phyloP scores from a whole-genome alignment of 768 basidiomycete genomes.

The Boletus sp. region DNA sequence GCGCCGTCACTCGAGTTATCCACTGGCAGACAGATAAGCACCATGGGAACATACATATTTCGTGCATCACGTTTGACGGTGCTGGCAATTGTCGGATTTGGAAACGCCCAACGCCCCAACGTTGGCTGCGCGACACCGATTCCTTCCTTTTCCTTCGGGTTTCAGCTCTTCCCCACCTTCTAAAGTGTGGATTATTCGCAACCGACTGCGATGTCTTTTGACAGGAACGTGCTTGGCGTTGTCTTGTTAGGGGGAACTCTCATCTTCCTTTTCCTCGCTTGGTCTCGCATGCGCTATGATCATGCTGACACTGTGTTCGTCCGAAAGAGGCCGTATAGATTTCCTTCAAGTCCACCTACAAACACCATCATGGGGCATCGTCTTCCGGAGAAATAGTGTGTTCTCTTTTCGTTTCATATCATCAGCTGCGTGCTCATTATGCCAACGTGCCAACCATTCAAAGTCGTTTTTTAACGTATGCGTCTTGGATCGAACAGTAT shows the following conservation, averaged over 20 bases:
- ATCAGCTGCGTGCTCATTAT: background rate
- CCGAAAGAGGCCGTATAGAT: background rate
- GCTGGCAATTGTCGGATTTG: too few relatives aligned
- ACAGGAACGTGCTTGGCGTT: background rate
- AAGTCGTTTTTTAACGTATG: constrained; percentile 28
- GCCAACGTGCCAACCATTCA: background rate
- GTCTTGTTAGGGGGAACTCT: background rate
- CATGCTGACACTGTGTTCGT: background rate
- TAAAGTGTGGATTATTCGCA: background rate
- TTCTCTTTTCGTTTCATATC: background rate
- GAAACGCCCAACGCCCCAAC: too few relatives aligned
- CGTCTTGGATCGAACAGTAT: constrained; percentile 54
- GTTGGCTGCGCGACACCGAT: too few relatives aligned
- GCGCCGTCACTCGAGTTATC: too few relatives aligned
- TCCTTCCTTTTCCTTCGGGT: too few relatives aligned
- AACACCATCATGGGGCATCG: constrained; percentile 1
- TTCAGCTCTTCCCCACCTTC: too few relatives aligned
- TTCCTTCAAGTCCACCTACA: constrained; percentile 9
- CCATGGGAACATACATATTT: too few relatives aligned
- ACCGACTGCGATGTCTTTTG: background rate
- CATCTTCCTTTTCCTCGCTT: background rate
- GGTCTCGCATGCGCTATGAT: background rate
- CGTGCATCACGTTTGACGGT: too few relatives aligned
- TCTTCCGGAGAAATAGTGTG: constrained; percentile 4
- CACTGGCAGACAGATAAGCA: too few relatives aligned